Evolutionary conservation across 495 filamentous ascomycete species (phyloP).

Genomic region (Tuber melanosporum): DNA sequence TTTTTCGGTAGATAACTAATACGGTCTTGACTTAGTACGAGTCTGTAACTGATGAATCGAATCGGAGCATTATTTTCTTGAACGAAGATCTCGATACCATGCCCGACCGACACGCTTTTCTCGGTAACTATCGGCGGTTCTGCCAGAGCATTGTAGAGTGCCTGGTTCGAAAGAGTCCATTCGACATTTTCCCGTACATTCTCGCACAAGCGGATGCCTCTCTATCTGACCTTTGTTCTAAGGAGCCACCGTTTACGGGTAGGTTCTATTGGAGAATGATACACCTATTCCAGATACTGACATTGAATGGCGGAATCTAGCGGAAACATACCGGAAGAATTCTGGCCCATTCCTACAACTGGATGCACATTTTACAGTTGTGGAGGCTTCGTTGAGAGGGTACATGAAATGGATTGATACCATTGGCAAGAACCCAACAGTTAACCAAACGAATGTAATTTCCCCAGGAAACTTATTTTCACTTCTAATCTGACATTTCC

Average conservation of each 20-base stretch:
- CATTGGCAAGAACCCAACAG: slow-evolving; percentile 48
- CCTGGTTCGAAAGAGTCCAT: slow-evolving; percentile 68
- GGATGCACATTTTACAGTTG: slow-evolving; percentile 82
- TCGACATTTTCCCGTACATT: slow-evolving; percentile 82
- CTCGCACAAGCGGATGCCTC: slow-evolving; percentile 66
- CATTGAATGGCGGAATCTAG: slow-evolving; percentile 47
- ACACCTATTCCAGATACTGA: background rate
- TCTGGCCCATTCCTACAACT: slow-evolving; percentile 69
- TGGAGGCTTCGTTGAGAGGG: slow-evolving; percentile 86
- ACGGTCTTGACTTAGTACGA: slow-evolving; percentile 76
- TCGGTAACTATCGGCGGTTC: slow-evolving; percentile 94
- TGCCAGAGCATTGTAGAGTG: slow-evolving; percentile 76
- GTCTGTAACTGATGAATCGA: slow-evolving; percentile 67
- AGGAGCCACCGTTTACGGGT: slow-evolving; percentile 63
- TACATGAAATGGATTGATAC: slow-evolving; percentile 70
- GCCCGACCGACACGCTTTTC: slow-evolving; percentile 89
- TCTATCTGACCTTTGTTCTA: slow-evolving; percentile 66
- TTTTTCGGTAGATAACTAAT: slow-evolving; percentile 15
- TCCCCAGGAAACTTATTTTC: background rate
- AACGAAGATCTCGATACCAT: slow-evolving; percentile 90
- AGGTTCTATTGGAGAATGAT: slow-evolving; percentile 37
- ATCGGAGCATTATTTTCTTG: slow-evolving; percentile 73
- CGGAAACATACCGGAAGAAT: slow-evolving; percentile 69
- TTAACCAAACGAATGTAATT: slow-evolving; percentile 51
- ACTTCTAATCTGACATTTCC: slow-evolving; percentile 20